Evolutionary conservation across 2,329 filamentous ascomycete species (phyloP).

Genomic region (Fusarium fracticaudum): DNA sequence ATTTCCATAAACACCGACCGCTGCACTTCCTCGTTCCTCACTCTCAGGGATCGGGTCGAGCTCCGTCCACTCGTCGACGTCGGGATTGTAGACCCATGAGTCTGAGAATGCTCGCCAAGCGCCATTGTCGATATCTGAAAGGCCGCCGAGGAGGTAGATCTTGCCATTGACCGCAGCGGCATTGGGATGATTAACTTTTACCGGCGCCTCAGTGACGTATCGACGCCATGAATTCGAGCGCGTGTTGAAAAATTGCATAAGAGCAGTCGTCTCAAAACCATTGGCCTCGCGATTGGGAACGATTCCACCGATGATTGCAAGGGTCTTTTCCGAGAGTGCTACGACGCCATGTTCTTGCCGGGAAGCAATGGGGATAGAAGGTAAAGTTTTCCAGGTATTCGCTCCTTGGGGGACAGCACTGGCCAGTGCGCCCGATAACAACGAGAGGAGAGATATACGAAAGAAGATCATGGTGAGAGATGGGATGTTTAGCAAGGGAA

Average conservation of each 20-base stretch:
- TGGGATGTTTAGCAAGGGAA: not conserved
- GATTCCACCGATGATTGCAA: constrained; percentile 44
- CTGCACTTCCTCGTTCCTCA: constrained; percentile 45
- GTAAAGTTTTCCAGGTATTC: constrained; percentile 35
- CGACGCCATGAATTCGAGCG: constrained; percentile 43
- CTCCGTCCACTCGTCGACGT: constrained; percentile 40
- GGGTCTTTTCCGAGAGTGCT: constrained; percentile 31
- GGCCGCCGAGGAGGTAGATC: constrained; percentile 52
- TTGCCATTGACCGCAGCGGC: constrained; percentile 48
- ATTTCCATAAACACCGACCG: constrained; percentile 43
- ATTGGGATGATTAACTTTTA: constrained; percentile 51
- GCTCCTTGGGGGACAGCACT: constrained; percentile 2
- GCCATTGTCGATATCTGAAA: constrained; percentile 37
- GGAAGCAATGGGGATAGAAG: constrained; percentile 36
- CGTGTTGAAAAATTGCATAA: constrained; percentile 48
- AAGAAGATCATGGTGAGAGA: constrained; percentile 5
- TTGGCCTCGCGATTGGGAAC: constrained; percentile 23
- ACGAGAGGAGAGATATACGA: not conserved
- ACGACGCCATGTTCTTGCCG: constrained; percentile 44
- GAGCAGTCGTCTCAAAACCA: constrained; percentile 32
- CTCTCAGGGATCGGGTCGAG: constrained; percentile 43
- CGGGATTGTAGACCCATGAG: constrained; percentile 46
- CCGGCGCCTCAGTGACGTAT: constrained; percentile 40
- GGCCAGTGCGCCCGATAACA: constrained; percentile 7
- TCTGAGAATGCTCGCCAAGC: constrained; percentile 42